Conservation (phyloP, 768 basidiomycete genomes). For the Boletus reticulatus region DNA sequence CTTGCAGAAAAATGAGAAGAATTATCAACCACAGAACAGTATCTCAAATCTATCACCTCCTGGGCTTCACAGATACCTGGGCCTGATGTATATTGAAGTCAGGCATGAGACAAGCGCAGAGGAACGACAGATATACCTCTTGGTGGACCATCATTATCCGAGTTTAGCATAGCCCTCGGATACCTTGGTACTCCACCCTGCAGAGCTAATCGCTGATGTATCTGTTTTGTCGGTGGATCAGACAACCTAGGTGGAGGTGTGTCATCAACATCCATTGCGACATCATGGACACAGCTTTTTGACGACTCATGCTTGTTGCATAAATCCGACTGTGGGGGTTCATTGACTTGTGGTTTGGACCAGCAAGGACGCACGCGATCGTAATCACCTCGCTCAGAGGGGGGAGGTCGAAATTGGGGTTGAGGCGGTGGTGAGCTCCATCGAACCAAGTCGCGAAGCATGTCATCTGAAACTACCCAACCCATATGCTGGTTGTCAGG, state of each 20-base stretch:
- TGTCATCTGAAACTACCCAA: conserved; percentile 1
- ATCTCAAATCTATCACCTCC: conserved; percentile 15
- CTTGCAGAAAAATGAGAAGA: conserved; percentile 13
- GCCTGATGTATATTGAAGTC: conserved; percentile 1
- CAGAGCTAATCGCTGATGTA: conserved; percentile 13
- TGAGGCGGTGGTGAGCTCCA: conserved; percentile 14
- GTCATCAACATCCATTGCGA: conserved; percentile 29
- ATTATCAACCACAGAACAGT: conserved; percentile 15
- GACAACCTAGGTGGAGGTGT: conserved; percentile 18
- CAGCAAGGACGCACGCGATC: conserved; percentile 16
- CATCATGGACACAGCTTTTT: conserved; percentile 20
- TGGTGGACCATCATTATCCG: conserved; percentile 16
- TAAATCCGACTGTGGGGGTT: conserved; percentile 12
- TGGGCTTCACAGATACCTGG: conserved; percentile 21
- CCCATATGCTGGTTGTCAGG: conserved; percentile 8
- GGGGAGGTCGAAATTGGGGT: conserved; percentile 1
- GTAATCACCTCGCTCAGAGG: conserved; percentile 12
- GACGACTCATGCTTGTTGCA: conserved; percentile 17
- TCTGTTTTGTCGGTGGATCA: conserved; percentile 16
- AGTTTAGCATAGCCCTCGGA: conserved; percentile 37
- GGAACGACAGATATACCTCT: conserved; percentile 8
- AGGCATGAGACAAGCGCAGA: background rate
- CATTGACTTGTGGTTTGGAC: conserved; percentile 11
- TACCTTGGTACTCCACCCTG: conserved; percentile 32
- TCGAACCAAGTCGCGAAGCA: conserved; percentile 7